Base-by-base conservation (phyloP, 1,284 basidiomycete genomes). In the Melampsora larici-populina region DNA sequence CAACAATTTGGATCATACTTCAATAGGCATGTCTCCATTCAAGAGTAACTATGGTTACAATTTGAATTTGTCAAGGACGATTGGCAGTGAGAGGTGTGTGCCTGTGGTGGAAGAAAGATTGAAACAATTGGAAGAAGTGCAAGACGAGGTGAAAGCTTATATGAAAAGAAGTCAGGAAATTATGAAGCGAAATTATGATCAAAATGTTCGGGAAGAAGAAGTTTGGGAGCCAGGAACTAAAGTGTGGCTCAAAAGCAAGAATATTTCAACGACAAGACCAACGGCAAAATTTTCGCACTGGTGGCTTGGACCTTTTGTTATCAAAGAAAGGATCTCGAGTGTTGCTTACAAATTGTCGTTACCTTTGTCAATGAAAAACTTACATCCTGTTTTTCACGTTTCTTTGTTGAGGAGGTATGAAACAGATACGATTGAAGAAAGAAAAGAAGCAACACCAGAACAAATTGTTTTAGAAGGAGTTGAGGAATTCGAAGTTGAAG, bases 181-280 rank as follows among this genome's bases (percentile, higher is more conserved):
- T 6, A 66, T 66, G 64, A 66, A 66, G 13, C 13, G 5, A 36
- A 36, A 64, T 2, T 64, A 26, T 29, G 8, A 29, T 26, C 24
- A 21, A 8, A 11, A n/a, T 2, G 33, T 21, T 9, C 21, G 3
- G 21, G 15, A 9, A 8, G 24, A 21, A 21, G 36, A 21, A 43
- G 7, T 33, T 9, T 36, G 64, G 29, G 4, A 33, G 8, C 11
- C 4, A 1, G 64, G 64, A 11, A 17, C 31, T n/a, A 15, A 66
- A 17, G 64, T 66, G 1, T 66, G 64, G 26, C 64, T 66, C 2
- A 31, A 36, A 5, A 43, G 64, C 13, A 5, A 24, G 6, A 64
- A 64, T 29, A 64, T 64, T 64, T 64, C n/a, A n/a, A 64, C 62
- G 11, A 64, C 26, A 63, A 63, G 15, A 63, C 15, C 15, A 63